Conservation (phyloP, 768 basidiomycete species). For the Exidia glandulosa region DNA sequence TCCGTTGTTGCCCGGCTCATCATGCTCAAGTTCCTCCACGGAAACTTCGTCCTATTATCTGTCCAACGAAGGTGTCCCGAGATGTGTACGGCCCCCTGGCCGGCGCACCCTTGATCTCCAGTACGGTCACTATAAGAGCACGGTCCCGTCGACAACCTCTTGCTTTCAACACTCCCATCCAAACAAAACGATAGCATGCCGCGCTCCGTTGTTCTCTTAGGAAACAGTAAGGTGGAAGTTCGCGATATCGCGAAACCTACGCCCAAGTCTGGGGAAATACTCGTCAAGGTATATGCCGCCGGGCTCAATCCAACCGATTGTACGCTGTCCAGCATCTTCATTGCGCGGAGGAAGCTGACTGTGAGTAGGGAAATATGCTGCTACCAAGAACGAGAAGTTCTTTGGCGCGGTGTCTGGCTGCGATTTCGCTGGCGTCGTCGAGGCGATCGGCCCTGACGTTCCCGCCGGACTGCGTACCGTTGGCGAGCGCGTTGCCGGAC, state of each 20-base stretch:
- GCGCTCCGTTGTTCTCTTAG: not conserved
- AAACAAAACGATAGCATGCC: too few species aligned
- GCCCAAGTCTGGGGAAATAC: not conserved
- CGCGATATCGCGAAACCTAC: not conserved
- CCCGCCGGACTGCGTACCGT: conserved; percentile 8
- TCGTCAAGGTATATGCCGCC: not conserved
- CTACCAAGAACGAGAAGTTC: not conserved
- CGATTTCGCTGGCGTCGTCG: conserved; percentile 16
- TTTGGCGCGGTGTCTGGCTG: conserved; percentile 9
- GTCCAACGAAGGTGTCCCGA: too few species aligned
- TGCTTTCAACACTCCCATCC: too few species aligned
- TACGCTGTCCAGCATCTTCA: not conserved
- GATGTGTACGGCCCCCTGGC: too few species aligned
- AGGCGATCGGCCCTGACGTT: conserved; percentile 12
- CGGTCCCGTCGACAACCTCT: too few species aligned
- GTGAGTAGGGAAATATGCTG: not conserved
- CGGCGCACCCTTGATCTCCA: too few species aligned
- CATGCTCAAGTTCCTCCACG: too few species aligned
- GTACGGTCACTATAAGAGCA: too few species aligned
- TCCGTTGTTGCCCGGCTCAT: too few species aligned
- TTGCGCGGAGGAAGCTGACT: not conserved
- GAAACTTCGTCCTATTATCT: too few species aligned
- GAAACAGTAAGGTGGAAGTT: not conserved
- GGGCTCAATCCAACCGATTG: not conserved
- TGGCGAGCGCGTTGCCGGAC: conserved; percentile 18